Base-by-base conservation (phyloP, 2,329 filamentous ascomycete species). In the Hysterium pulicare region DNA sequence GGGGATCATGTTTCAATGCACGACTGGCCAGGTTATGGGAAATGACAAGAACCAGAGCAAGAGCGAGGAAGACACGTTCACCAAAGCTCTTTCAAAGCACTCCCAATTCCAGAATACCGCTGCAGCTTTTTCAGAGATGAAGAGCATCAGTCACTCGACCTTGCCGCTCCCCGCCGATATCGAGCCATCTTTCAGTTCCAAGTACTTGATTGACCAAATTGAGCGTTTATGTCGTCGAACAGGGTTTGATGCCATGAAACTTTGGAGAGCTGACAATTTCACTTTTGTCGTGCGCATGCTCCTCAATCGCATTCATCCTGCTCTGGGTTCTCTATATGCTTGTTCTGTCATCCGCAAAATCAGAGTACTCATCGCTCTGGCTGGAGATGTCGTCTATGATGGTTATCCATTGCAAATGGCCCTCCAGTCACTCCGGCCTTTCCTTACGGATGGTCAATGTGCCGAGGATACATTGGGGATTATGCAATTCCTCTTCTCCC, bases 321-420 rank as follows among this genome's bases (percentile, higher is more conserved):
- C 90, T 0, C 71, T 97, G 5, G 94, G 93, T 0, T 86, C 93
- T 16, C 72, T 96, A 4, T 87, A 96, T 64, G 86, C 87, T 28
- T 93, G 89, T 61, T 85, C 89, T 2, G 82, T 95, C 3, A 77
- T 98, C 39, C 83, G 90, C 30, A 95, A 94, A 60, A 77, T 97
- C 35, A 79, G 90, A 24, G 79, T 96, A 7, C 69, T 97, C 13
- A 77, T 97, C 20, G 86, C 82, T 45, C 71, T 97, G 34, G 85
- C 89, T 20, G 90, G 89, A 0, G 64, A 79, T 1, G 75, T 83
- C 38, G 87, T 86, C n/a, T 73, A 85, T 19, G 72, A 81, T 31
- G 86, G 85, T 0, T 97, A 97, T 59, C 87, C 89, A 9, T 66
- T 96, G 11, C 88, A 98, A 64, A 93, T 96, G 87, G 75, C 95